These are phyloP conservation scores for Tephrocybe sp. DNA, from an alignment of 768 basidiomycete genomes.

Conservation along the genomic window DNA sequence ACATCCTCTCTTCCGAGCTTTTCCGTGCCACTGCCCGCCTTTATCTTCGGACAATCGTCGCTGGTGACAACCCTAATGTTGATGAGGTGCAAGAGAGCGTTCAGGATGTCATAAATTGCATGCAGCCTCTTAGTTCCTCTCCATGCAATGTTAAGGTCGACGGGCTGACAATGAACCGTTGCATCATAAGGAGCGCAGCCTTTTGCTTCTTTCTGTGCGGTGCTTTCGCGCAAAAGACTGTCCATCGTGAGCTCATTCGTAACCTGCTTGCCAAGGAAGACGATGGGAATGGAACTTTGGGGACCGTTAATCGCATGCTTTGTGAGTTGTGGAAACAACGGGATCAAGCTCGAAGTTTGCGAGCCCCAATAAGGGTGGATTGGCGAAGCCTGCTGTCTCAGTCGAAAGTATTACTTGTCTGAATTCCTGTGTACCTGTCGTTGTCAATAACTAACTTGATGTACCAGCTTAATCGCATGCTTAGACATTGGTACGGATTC, in stretches of 20 bases:
- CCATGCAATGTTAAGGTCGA: conserved; percentile 9
- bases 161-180: conserved; percentile 34
- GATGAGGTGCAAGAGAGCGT: conserved; percentile 59
- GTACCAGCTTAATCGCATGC: no score
- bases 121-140: conserved; percentile 35
- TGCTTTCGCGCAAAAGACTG: conserved; percentile 53
- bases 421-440: no score
- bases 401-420: conserved; percentile 59
- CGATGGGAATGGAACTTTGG: conserved; percentile 63
- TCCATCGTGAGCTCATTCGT: conserved; percentile 40
- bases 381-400: conserved; percentile 61
- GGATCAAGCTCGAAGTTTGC: conserved; percentile 14
- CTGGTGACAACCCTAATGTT: conserved; percentile 66
- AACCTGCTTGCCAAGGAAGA: conserved; percentile 49
- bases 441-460: no score
- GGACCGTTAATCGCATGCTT: conserved; percentile 52
- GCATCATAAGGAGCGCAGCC: conserved; percentile 74
- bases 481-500: no score
- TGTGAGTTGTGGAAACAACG: conserved; percentile 53
- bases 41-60: conserved; percentile 75
- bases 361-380: conserved; percentile 35
- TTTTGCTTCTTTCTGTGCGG: conserved; percentile 76
- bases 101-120: conserved; percentile 48
- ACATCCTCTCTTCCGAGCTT: conserved; percentile 48
- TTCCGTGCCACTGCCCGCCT: conserved; percentile 78